Base-by-base conservation (phyloP, 1,284 basidiomycete species). In the Ustilago curta region DNA sequence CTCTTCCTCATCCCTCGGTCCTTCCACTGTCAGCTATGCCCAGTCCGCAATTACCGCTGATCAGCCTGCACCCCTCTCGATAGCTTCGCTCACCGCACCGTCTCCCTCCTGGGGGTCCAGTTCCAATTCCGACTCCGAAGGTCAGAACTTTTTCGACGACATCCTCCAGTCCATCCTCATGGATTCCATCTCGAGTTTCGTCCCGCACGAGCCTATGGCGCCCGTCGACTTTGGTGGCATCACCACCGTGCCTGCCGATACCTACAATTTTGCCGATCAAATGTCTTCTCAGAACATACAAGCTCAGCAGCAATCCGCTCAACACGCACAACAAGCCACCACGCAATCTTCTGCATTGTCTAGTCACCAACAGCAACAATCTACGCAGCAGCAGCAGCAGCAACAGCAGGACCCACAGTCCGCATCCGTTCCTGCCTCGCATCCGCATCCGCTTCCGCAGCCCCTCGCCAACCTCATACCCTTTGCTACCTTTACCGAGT, bases 61-160 rank as follows among this genome's bases (percentile, higher is more conserved):
- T 18, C 51, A 48, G 14, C 32, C 44, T 8, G 58, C 70, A 27
- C 61, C 65, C 0, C 45, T 73, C 5, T 69, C 70, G 18, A 69
- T 73, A 42, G 58, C 66, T 16, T 69, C 70, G 23, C 66, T 73
- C 45, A 69, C 70, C 1, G 58, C 44, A 12, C 60, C 70, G 1
- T 73, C 70, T 6, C 70, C 70, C 31, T 73, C 70, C 12, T 73
- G 70, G 70, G 58, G 62, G 4, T 64, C 64, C 21, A 64, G 64
- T 57, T 59, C 70, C 48, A 64, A 55, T 35, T 65, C 70, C n/a
- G 65, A 68, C 19, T 44, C 45, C 7, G 70, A 73, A 48, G 58
- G 35, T 2, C 70, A 73, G 31, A 73, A 61, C 55, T 73, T 75
- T n/a, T 70, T 75, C n/a, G 71, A 75, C 42, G 71, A 75, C 37